Evolutionary conservation across 2,329 filamentous ascomycete species (phyloP), one percentile per base, ranked within the genome.

Genomic region (Ophiobolus disseminans): DNA sequence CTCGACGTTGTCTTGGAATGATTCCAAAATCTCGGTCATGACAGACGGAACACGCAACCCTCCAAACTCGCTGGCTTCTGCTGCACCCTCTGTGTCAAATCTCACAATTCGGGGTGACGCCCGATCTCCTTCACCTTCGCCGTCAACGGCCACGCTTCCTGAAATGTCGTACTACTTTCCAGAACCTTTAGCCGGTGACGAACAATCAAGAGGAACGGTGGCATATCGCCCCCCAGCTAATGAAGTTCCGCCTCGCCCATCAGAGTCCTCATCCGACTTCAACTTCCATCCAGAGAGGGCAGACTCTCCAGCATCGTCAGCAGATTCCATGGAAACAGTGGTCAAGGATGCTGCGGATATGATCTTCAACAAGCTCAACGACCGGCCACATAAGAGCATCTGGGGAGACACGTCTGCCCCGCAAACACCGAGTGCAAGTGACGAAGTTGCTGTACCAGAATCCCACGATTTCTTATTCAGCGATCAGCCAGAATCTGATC

Each of bases 381-480:
- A 63, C 25, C 53, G 46, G 34, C 59, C 62, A 17, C 48, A 45
- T 19, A 47, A 50, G 34, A 51, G 49, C 40, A 22, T 62, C 45
- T 55, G 58, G 63, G 50, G 39, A 48, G 48, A 48, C 48, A 35
- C 50, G 23, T 40, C 48, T 36, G 39, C 54, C 20, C 55, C 55
- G 3, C 56, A 58, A 31, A 23, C 42, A 35, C 36, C 48, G 3
- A 51, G 53, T 22, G 55, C 45, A 7, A 43, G 40, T 9, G 44
- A 55, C 8, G 35, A 17, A 11, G 53, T 51, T 5, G 5, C 41
- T n/a, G 60, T 66, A 21, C 62, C 64, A 13, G 62, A 68, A 16
- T 63, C 61, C 8, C 64, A 68, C 36, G 60, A 65, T 22, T 68
- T 69, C 23, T 41, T 68, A 7, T 69, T 69, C 30, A 54, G 55